These are phyloP conservation scores for Aurifilum marmelostoma DNA, from an alignment of 2,329 filamentous ascomycete genomes.

Conservation along the genomic window DNA sequence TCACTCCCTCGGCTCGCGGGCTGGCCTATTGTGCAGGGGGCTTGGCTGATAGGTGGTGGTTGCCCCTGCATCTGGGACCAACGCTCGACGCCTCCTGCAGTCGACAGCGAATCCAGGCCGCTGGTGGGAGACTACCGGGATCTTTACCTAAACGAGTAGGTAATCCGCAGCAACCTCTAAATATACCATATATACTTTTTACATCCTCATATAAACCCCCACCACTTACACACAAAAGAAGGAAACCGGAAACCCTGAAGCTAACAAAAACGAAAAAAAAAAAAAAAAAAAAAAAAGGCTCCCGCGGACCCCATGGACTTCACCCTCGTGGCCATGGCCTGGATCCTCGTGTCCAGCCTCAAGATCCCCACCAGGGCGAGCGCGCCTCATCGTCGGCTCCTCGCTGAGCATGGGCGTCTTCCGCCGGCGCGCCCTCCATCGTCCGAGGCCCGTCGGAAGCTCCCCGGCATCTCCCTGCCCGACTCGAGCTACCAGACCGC, in stretches of 20 bases:
- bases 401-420: conserved; percentile 13
- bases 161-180: background rate
- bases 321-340: conserved; percentile 60
- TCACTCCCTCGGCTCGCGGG: no score
- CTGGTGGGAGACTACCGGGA: background rate
- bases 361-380: conserved; percentile 4
- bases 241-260: no score
- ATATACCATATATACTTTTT: no score
- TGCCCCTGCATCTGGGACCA: no score
- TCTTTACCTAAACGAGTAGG: conserved; percentile 4
- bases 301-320: conserved; percentile 51
- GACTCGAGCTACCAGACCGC: background rate
- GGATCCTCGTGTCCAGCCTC: conserved; percentile 46
- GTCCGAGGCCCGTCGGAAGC: background rate
- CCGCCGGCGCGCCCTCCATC: conserved; percentile 8
- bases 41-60: no score
- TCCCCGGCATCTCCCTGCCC: background rate
- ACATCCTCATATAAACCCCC: no score
- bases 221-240: no score
- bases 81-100: no score
- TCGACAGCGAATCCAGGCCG: no score
- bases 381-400: background rate
- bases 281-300: no score
- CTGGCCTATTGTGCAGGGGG: no score
- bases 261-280: no score